Percentiles rank a stretch among this genome's conserved stretches.
phyloP scores from a whole-genome alignment of 176 grass and related monocot genomes.

The Panicum miliaceum region DNA sequence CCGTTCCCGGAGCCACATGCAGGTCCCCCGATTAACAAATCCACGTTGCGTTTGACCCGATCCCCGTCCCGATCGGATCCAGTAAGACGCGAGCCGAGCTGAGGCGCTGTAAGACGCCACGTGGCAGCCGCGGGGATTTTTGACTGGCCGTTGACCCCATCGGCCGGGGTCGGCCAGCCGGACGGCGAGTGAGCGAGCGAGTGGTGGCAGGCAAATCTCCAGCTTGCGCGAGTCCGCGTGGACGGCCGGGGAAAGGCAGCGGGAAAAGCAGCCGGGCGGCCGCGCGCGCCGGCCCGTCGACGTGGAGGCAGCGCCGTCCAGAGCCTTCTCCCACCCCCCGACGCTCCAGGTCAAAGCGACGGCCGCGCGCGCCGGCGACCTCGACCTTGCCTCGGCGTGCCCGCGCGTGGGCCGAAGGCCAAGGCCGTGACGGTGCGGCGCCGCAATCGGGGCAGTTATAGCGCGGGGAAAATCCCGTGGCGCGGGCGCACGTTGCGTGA shows the following conservation, averaged over 20 bases:
- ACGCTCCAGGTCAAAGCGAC: background rate
- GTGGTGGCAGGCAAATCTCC: conserved; percentile 29
- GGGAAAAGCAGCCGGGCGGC: background rate
- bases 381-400: background rate
- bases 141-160: conserved; percentile 15
- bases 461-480: background rate
- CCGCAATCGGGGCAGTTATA: conserved; percentile 15
- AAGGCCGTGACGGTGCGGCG: conserved; percentile 19
- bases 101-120: background rate
- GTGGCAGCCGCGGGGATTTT: background rate
- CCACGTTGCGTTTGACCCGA: background rate
- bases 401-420: background rate
- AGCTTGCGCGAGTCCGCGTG: background rate
- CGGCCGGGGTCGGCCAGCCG: background rate
- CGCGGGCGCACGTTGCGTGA: background rate
- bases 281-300: background rate
- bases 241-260: background rate
- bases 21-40: background rate
- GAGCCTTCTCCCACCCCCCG: background rate
- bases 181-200: background rate
- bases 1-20: background rate
- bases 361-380: background rate
- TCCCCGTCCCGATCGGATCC: background rate
- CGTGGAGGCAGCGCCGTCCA: conserved; percentile 37
- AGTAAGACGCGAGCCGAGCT: background rate